These are phyloP conservation scores for Piromyces sp. DNA, from an alignment of 192 early-diverging fungal species.

Conservation along the genomic window DNA sequence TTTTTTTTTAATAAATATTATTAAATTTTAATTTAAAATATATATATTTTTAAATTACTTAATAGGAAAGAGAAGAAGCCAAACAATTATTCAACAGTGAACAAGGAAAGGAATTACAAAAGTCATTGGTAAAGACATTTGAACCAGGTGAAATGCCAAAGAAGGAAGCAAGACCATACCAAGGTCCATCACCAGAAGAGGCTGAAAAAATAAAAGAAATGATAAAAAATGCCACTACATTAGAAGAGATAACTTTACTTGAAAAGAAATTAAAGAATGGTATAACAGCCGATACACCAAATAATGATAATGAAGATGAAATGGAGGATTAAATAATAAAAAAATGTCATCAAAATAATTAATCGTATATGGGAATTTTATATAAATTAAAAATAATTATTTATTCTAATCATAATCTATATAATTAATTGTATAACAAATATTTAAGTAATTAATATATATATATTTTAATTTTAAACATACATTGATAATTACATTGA, in stretches of 20 bases:
- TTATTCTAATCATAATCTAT: too few relatives aligned
- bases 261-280: neutral
- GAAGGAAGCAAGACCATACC: neutral
- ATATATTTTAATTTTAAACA: too few relatives aligned
- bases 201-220: neutral
- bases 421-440: too few relatives aligned
- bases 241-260: neutral
- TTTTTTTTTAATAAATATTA: neutral
- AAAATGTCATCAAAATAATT: too few relatives aligned
- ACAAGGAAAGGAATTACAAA: slow-evolving; percentile 34
- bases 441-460: too few relatives aligned
- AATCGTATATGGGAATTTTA: too few relatives aligned
- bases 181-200: neutral
- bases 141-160: slow-evolving; percentile 50
- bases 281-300: neutral
- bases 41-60: neutral
- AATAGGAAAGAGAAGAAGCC: slow-evolving; percentile 67
- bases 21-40: neutral
- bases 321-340: neutral
- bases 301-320: neutral
- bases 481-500: too few relatives aligned
- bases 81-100: slow-evolving; percentile 51
- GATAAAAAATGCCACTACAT: neutral
- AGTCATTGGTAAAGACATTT: slow-evolving; percentile 50
- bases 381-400: too few relatives aligned